Evolutionary conservation across 2,329 filamentous ascomycete genomes (phyloP).

Genomic region (Diaporthe citrichinensis): DNA sequence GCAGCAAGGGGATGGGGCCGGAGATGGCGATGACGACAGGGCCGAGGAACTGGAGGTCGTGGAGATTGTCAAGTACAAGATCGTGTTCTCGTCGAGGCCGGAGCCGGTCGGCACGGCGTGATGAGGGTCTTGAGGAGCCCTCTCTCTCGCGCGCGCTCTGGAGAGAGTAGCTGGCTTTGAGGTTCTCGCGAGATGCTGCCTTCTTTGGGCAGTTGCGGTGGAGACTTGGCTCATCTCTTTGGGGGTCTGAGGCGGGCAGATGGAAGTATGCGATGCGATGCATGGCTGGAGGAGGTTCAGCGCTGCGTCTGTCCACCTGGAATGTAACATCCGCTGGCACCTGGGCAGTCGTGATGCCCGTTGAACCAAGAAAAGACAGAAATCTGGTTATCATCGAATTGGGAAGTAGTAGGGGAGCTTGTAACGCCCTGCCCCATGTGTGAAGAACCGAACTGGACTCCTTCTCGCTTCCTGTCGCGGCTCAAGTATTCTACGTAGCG

Average conservation of each 20-base stretch:
- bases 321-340: not conserved
- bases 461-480: not conserved
- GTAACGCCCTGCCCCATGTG: not conserved
- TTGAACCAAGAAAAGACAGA: not conserved
- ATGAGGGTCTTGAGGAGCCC: not conserved
- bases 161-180: not conserved
- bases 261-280: not conserved
- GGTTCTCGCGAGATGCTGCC: not conserved
- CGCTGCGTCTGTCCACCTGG: not conserved
- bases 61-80: conserved; percentile 88
- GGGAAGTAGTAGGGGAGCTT: not conserved
- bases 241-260: not conserved
- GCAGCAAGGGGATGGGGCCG: conserved; percentile 54
- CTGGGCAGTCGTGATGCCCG: not conserved
- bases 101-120: conserved; percentile 79
- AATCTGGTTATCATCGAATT: not conserved
- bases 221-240: not conserved
- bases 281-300: not conserved
- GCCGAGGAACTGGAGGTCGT: conserved; percentile 80
- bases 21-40: conserved; percentile 66
- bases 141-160: not conserved
- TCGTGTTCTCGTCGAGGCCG: conserved; percentile 86
- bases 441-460: not conserved
- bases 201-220: not conserved
- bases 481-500: not conserved